Evolutionary conservation across 2,329 filamentous ascomycete species (phyloP).

Genomic region (Diaporthe sp.): DNA sequence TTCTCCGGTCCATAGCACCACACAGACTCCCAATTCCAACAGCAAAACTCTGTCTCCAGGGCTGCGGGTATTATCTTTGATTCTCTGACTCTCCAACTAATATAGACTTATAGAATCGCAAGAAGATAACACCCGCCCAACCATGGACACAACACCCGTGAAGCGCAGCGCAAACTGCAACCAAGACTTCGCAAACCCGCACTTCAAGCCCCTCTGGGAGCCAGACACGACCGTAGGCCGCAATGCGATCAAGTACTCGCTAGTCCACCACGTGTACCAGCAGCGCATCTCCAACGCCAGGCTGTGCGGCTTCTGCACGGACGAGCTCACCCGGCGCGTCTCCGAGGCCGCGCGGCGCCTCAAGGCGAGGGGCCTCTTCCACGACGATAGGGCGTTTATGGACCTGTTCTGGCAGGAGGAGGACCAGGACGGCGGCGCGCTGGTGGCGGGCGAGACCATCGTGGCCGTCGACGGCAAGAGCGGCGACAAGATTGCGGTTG

Average conservation of each 20-base stretch:
- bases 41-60: no score
- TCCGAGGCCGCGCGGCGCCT: not conserved
- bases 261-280: not conserved
- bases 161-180: not conserved
- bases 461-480: not conserved
- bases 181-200: not conserved
- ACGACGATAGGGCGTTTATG: not conserved
- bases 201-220: not conserved
- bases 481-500: not conserved
- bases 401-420: not conserved
- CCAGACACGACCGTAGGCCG: not conserved
- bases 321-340: not conserved
- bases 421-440: not conserved
- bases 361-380: not conserved
- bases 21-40: no score
- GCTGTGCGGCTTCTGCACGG: not conserved
- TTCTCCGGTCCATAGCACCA: not conserved
- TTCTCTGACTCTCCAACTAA: not conserved
- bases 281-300: not conserved
- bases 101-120: no score
- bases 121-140: no score
- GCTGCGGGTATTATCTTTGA: not conserved
- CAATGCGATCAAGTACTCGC: not conserved
- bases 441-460: constrained; percentile 3
- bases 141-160: not conserved